Evolutionary conservation across 78 protist species (phyloP).

Genomic region (Chrysochromulina tobinii): DNA sequence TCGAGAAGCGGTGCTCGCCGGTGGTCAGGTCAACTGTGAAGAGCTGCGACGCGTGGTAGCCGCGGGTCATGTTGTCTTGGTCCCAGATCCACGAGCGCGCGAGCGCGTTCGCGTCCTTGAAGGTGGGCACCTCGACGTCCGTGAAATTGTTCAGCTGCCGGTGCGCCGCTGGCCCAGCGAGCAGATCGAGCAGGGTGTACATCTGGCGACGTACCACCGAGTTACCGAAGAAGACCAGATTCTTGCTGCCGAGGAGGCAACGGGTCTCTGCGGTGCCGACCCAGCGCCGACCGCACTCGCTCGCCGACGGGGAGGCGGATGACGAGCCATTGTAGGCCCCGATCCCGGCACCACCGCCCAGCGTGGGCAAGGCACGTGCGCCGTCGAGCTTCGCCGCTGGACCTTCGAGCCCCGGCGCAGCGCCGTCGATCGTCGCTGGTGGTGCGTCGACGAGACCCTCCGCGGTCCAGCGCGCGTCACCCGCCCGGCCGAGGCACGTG

Average conservation of each 20-base stretch:
- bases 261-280: not conserved
- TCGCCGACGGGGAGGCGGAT: no score
- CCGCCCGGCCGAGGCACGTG: not conserved
- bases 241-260: slow-evolving; percentile 14
- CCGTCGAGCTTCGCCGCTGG: no score
- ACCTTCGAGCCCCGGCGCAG: no score
- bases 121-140: not conserved
- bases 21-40: not conserved
- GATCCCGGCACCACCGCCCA: no score
- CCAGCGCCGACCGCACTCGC: no score
- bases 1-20: not conserved
- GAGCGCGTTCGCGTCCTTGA: not conserved
- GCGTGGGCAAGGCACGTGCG: no score
- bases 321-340: no score
- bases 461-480: not conserved
- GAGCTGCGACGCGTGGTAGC: not conserved
- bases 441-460: not conserved
- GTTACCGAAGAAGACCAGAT: not conserved
- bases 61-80: not conserved
- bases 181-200: slow-evolving; percentile 12
- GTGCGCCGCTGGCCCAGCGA: not conserved
- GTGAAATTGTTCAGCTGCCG: slow-evolving; percentile 1
- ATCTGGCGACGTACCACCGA: not conserved
- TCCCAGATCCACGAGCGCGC: slow-evolving; percentile 14
- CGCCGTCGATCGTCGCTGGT: no score